Conservation (phyloP, 192 early-diverging fungal species). For the Backusella westeae region DNA sequence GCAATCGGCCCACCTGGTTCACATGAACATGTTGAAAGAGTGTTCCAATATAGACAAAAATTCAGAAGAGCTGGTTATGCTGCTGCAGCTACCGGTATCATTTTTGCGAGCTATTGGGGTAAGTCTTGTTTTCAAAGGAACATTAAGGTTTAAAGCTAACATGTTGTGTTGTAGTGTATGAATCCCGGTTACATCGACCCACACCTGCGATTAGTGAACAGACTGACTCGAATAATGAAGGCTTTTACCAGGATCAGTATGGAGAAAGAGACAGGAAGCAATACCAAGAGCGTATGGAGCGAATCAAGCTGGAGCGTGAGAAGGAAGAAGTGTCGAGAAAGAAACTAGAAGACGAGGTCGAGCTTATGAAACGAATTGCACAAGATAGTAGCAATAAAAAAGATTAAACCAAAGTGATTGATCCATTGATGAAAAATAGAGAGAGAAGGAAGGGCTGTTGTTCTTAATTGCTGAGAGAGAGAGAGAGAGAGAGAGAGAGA, state of each 20-base stretch:
- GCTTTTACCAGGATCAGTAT: constrained; percentile 22
- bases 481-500: too few relatives aligned
- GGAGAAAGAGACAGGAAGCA: not conserved
- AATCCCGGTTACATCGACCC: constrained; percentile 10
- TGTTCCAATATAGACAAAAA: constrained; percentile 3
- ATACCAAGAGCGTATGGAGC: not conserved
- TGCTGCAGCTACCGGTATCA: constrained; percentile 3
- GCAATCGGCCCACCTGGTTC: constrained; percentile 17
- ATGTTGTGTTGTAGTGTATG: constrained; percentile 13
- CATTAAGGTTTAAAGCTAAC: not conserved
- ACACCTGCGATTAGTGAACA: constrained; percentile 12
- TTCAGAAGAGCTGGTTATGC: constrained; percentile 2
- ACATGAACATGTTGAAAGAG: not conserved
- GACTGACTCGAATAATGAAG: not conserved
- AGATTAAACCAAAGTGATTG: not conserved
- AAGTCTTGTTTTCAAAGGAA: not conserved
- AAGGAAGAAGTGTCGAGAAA: not conserved
- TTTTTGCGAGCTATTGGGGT: constrained; percentile 17
- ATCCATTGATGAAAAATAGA: not conserved
- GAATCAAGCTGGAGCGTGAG: not conserved
- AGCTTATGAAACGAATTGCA: not conserved
- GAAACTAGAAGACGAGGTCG: not conserved
- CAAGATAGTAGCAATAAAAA: not conserved
- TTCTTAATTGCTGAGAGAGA: not conserved
- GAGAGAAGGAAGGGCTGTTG: too few relatives aligned